Evolutionary conservation across 2,329 filamentous ascomycete species (phyloP).

Genomic region (Trichoderma semiorbis): DNA sequence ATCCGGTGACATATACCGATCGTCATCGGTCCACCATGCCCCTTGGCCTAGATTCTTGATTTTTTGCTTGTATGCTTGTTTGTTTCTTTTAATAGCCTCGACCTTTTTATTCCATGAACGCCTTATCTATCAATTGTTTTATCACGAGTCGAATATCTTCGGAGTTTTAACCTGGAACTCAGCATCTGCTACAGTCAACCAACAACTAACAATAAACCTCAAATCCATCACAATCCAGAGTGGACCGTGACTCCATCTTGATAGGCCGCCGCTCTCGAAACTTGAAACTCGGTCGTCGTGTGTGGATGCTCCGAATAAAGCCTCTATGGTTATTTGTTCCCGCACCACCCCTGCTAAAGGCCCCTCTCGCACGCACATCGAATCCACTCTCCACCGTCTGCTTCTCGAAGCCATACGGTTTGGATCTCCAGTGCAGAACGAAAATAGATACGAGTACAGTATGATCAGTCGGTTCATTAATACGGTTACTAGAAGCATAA

Average conservation of each 20-base stretch:
- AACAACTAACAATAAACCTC: neutral
- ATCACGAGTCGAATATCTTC: neutral
- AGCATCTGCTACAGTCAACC: neutral
- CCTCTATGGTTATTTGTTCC: conserved; percentile 12
- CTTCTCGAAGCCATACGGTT: conserved; percentile 9
- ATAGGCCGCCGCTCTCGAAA: neutral
- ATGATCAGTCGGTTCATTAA: neutral
- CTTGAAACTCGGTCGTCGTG: conserved; percentile 9
- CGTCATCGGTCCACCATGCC: conserved; percentile 11
- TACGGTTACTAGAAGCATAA: neutral
- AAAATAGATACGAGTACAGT: neutral
- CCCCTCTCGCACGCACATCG: neutral
- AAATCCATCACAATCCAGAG: neutral
- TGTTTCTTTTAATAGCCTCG: neutral
- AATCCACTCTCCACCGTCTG: conserved; percentile 11
- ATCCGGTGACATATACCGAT: conserved; percentile 4
- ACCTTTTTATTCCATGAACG: neutral
- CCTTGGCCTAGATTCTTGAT: neutral
- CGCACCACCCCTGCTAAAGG: neutral
- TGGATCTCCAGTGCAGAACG: neutral
- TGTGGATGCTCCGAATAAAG: conserved; percentile 1
- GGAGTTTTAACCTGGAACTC: neutral
- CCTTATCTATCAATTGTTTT: neutral
- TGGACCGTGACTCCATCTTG: neutral
- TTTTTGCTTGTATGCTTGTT: neutral